Evolutionary conservation across 805 yeast genomes (phyloP).

Genomic region (Komagataella pseudopastoris): DNA sequence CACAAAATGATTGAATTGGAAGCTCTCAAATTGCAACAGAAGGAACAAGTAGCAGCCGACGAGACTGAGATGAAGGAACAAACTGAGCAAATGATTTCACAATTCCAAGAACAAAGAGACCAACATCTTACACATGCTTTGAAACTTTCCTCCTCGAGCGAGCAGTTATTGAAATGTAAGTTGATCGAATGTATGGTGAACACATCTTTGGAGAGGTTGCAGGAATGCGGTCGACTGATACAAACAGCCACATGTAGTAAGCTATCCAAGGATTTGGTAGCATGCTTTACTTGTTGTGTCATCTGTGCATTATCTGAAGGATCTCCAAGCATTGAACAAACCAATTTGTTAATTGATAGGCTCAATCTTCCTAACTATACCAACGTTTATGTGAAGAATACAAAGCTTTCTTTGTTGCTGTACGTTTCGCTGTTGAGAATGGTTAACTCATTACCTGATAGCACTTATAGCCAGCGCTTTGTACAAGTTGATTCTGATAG

Average conservation of each 20-base stretch:
- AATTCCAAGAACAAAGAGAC: neutral
- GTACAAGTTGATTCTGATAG: neutral
- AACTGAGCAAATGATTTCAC: neutral
- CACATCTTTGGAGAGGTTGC: neutral
- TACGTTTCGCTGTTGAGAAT: neutral
- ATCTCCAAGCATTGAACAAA: neutral
- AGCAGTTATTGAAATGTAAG: neutral
- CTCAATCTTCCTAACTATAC: neutral
- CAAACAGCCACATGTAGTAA: neutral
- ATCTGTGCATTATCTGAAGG: neutral
- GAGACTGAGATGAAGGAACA: constrained; percentile 1
- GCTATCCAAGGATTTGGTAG: neutral
- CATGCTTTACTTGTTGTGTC: neutral
- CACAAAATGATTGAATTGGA: constrained; percentile 8
- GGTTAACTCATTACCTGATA: neutral
- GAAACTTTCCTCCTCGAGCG: neutral
- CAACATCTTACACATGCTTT: neutral
- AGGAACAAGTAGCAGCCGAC: neutral
- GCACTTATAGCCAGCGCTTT: neutral
- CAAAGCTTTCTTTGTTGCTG: neutral
- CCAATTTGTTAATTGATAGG: neutral
- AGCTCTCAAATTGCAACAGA: constrained; percentile 5
- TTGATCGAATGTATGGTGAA: neutral
- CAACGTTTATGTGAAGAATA: neutral
- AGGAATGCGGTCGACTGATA: neutral